These are phyloP conservation scores for Sutorius australiensis DNA, from an alignment of 768 basidiomycete species.

Conservation along the genomic window DNA sequence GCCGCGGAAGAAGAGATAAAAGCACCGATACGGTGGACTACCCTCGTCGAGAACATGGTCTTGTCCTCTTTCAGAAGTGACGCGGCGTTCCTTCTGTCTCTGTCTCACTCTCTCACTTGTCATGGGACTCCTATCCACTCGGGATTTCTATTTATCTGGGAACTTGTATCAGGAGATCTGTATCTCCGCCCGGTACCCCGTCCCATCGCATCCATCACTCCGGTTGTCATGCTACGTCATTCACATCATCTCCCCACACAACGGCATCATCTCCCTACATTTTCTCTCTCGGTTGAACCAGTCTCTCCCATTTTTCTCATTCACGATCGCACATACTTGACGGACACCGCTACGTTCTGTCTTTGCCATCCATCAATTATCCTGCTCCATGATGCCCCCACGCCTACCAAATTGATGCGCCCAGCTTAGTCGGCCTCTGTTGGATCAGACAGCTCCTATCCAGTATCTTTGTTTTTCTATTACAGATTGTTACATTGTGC, in stretches of 20 bases:
- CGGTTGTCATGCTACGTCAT: slow-evolving; percentile 18
- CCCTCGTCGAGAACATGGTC: slow-evolving; percentile 16
- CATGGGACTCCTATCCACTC: slow-evolving; percentile 28
- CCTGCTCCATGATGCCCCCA: slow-evolving; percentile 13
- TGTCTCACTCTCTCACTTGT: slow-evolving; percentile 19
- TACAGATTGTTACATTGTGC: slow-evolving; percentile 15
- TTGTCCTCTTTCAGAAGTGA: slow-evolving; percentile 21
- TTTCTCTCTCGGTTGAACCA: slow-evolving; percentile 17
- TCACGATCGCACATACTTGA: slow-evolving; percentile 18
- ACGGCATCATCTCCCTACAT: slow-evolving; percentile 28
- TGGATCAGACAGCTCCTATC: slow-evolving; percentile 14
- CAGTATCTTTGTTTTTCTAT: slow-evolving; percentile 13
- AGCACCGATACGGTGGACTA: slow-evolving; percentile 15
- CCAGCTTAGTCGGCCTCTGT: slow-evolving; percentile 9
- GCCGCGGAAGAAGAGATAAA: slow-evolving; percentile 7
- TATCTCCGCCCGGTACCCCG: slow-evolving; percentile 23
- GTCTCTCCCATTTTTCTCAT: slow-evolving; percentile 10
- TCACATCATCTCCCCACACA: slow-evolving; percentile 26
- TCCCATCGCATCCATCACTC: slow-evolving; percentile 24
- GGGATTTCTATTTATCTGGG: slow-evolving; percentile 35
- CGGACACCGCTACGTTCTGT: slow-evolving; percentile 16
- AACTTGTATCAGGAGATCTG: slow-evolving; percentile 27
- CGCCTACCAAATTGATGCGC: slow-evolving; percentile 8
- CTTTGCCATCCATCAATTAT: slow-evolving; percentile 11
- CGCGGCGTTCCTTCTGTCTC: slow-evolving; percentile 19